Base-by-base conservation (phyloP, 768 basidiomycete species). In the Pleurotus tuoliensis region DNA sequence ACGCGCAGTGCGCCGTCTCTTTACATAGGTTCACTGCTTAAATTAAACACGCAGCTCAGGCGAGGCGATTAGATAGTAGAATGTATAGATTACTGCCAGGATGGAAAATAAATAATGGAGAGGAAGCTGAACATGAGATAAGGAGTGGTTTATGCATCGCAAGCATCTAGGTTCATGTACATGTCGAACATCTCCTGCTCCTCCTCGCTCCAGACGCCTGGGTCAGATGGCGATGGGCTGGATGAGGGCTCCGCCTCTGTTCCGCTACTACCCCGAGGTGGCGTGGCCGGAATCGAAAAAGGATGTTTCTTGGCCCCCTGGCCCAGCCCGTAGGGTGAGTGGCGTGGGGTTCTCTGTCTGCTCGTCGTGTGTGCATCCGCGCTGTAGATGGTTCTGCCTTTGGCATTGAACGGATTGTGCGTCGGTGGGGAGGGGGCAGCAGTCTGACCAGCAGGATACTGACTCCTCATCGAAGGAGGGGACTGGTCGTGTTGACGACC, bases 111-210 rank as follows among this genome's bases (percentile, higher is more conserved):
- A 51, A 25, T 13, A 25, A 18, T 24, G 30, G 9, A 34, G 3
- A 34, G 30, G 30, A 34, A 34, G 30, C 30, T 34, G 11, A 34
- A 25, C 24, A 25, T 47, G 5, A 16, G 27, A 20, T 38, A 50
- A 50, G 11, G 30, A 34, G 30, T 9, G 30, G 30, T 34, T 30
- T 34, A 30, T 44, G 20, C n/a, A 9, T 44, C 27, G 25, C 54
- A 58, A 55, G 39, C 61, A 22, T 61, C 69, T 30, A 64, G 60
- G 56, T 72, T 65, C 51, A 77, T 77, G 58, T 75, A 82, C 69
- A 67, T 55, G 15, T 66, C 67, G 64, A 80, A 80, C 69, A 80
- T 67, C 62, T 65, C 67, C 15, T 67, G 63, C 38, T 53, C 64
- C 40, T 61, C 51, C 30, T 25, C 13, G n/a, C 41, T 22, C 41